Evolutionary conservation across 2,329 filamentous ascomycete genomes (phyloP), one percentile per base, ranked within the genome.

Genomic region (Thelonectria blattea): DNA sequence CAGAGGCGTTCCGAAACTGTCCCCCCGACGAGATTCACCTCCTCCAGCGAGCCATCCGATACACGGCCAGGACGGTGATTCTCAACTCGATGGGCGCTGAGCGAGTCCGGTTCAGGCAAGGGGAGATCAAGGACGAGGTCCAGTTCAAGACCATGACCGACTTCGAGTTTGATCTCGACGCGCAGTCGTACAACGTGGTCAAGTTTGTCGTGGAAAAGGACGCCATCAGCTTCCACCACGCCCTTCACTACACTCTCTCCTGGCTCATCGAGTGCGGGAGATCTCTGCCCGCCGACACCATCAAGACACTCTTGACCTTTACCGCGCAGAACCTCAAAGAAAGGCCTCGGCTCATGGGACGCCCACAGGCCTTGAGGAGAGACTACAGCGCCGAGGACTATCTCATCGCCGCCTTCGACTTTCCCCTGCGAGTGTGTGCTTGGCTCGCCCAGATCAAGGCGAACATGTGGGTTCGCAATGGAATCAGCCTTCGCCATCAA

Each of bases 381-480:
- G 82, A 86, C 15, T 84, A 85, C 64, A 80, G 80, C 0, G 79
- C 89, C 0, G 91, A 96, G 69, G 92, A 96, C 73, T 89, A 93
- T 70, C 81, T 97, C 20, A 88, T 97, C 74, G 89, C 91, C 2
- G 87, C 93, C 52, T 97, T 99, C 71, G 95, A 99, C 74, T 97
- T 92, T 70, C 94, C 96, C 1, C 81, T 99, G 4, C 86, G 96
- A 53, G 93, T 98, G 1, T 97, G 93, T 73, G 93, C 92, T 18
- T 99, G 95, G 95, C 82, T 99, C 32, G 91, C 95, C 6, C 96
- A 99, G 79, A 98, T 99, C 88, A 97, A 96, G 75, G 93, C 94
- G 17, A 92, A 93, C 52, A 96, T 98, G 88, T 99, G 96, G 95
- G 94, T 99, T 64, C 88, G 95, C 57, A 99, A 99, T 73, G 95